Evolutionary conservation across 768 basidiomycete genomes (phyloP).

Genomic region (Suillus lakei): DNA sequence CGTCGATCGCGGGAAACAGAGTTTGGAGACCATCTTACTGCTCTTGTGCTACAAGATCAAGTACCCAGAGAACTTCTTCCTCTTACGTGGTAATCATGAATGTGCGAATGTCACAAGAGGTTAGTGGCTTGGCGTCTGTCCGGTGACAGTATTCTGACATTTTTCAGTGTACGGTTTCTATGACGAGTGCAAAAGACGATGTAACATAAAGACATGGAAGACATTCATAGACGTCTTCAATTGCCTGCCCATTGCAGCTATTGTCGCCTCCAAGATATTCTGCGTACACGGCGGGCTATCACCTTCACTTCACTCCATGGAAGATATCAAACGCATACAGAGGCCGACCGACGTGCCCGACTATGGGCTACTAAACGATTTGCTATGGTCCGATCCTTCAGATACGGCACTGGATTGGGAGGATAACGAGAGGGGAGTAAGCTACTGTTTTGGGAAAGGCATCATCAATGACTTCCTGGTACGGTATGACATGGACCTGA

Average conservation of each 20-base stretch:
- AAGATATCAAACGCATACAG: slow-evolving; percentile 97
- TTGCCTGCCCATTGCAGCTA: slow-evolving; percentile 96
- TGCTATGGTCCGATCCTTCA: slow-evolving; percentile 97
- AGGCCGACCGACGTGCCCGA: slow-evolving; percentile 99
- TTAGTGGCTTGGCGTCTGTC: slow-evolving; percentile 41
- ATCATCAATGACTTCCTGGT: slow-evolving; percentile 96
- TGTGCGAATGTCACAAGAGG: slow-evolving; percentile 99
- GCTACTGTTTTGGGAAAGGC: slow-evolving; percentile 98
- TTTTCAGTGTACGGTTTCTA: slow-evolving; percentile 95
- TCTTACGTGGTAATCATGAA: slow-evolving; percentile 97
- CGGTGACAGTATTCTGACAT: slow-evolving; percentile 21
- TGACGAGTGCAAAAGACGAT: slow-evolving; percentile 99
- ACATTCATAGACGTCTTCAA: slow-evolving; percentile 99
- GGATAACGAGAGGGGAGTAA: slow-evolving; percentile 98
- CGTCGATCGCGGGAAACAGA: slow-evolving; percentile 98
- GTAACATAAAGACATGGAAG: slow-evolving; percentile 99
- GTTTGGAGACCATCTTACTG: slow-evolving; percentile 95
- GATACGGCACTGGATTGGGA: slow-evolving; percentile 99
- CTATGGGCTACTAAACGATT: slow-evolving; percentile 95
- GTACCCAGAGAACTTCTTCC: slow-evolving; percentile 99
- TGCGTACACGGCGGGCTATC: slow-evolving; percentile 98
- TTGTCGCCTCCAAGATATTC: slow-evolving; percentile 99
- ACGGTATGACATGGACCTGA: slow-evolving; percentile 97
- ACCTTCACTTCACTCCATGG: slow-evolving; percentile 93
- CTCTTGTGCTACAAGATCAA: slow-evolving; percentile 99